phyloP scores from a whole-genome alignment of 164 flowering plant genomes.

The Protea cynaroides region DNA sequence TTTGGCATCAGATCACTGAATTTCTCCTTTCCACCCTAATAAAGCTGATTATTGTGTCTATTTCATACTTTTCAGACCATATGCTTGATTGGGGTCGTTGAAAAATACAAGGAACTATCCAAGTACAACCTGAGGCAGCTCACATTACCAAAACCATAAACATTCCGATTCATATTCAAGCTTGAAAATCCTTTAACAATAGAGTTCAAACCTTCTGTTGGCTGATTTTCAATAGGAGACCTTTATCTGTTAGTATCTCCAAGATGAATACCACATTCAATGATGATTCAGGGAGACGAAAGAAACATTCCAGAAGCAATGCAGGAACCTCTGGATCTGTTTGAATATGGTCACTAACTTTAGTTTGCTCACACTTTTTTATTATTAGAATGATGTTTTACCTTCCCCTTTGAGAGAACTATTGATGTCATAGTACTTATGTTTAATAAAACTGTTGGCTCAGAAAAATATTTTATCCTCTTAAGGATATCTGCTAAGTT shows the following conservation, averaged over 20 bases:
- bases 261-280: neutral
- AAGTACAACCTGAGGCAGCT: constrained; percentile 93
- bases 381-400: no score
- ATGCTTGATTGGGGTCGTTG: neutral
- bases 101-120: constrained; percentile 48
- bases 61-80: constrained; percentile 45
- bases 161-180: neutral
- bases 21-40: no score
- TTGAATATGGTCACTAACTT: no score
- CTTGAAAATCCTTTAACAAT: neutral
- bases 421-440: no score
- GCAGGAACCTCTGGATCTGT: neutral
- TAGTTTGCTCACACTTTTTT: no score
- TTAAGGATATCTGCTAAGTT: no score
- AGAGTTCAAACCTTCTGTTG: no score
- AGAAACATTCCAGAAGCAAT: neutral
- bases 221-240: neutral
- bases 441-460: no score
- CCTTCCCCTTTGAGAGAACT: no score
- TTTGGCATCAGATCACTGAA: no score
- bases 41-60: neutral
- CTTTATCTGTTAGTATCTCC: neutral
- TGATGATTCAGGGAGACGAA: neutral
- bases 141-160: constrained; percentile 39
- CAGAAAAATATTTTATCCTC: no score